Percentiles rank a stretch among this genome's conserved stretches.
These are phyloP conservation scores for Escovopsis sp. DNA, from an alignment of 2,329 filamentous ascomycete genomes.

Conservation along the genomic window DNA sequence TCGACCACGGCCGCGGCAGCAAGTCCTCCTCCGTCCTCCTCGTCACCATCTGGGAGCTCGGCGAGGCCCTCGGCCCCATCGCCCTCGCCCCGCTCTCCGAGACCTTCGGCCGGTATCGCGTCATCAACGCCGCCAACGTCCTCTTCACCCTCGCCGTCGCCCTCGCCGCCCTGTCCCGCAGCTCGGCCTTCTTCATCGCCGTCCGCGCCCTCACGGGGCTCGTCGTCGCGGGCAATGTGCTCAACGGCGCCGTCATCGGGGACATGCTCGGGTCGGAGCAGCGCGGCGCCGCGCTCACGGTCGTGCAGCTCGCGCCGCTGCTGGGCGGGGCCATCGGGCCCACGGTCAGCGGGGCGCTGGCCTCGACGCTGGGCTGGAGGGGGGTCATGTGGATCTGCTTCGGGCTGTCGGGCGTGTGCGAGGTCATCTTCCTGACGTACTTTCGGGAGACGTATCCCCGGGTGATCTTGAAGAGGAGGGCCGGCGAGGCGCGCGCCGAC, in stretches of 20 bases:
- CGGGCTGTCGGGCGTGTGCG: conserved; percentile 30
- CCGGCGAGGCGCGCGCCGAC: not conserved
- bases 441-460: conserved; percentile 48
- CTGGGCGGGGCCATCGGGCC: conserved; percentile 42
- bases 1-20: conserved; percentile 21
- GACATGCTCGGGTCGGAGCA: conserved; percentile 44
- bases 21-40: conserved; percentile 41
- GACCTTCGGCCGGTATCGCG: conserved; percentile 37
- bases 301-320: conserved; percentile 40
- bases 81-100: conserved; percentile 49
- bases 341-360: conserved; percentile 37
- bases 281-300: conserved; percentile 41
- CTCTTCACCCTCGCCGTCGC: conserved; percentile 34
- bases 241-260: conserved; percentile 47
- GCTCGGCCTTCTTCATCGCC: conserved; percentile 30
- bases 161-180: conserved; percentile 29
- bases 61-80: conserved; percentile 44
- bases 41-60: conserved; percentile 56
- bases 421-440: conserved; percentile 32
- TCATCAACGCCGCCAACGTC: conserved; percentile 37
- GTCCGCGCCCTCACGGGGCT: conserved; percentile 44
- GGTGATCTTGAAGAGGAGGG: conserved; percentile 29
- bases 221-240: conserved; percentile 47
- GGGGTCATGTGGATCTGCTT: conserved; percentile 34
- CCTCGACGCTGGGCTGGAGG: conserved; percentile 40